A percentile compares a stretch with the other conserved stretches of the same genome.
phyloP scores from a whole-genome alignment of 495 filamentous ascomycete genomes.

The Aspergillus egyptiacus region DNA sequence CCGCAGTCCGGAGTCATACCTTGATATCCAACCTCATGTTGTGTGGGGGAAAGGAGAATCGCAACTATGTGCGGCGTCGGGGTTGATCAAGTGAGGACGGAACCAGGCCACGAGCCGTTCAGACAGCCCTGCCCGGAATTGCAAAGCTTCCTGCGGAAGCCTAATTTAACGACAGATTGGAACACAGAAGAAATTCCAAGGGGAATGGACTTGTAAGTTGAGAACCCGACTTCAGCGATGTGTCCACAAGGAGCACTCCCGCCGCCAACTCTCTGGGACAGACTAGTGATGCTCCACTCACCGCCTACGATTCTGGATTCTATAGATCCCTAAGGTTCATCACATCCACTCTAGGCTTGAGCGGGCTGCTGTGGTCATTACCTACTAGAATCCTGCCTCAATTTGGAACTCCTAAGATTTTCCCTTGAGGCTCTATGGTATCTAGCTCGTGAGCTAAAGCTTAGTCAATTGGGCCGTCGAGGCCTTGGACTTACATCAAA shows the following conservation, averaged over 20 bases:
- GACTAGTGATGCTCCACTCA: constrained; percentile 25
- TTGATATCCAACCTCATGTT: constrained; percentile 90
- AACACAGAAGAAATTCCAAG: constrained; percentile 11
- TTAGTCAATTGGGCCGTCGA: neutral
- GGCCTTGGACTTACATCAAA: neutral
- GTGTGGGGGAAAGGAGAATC: constrained; percentile 31
- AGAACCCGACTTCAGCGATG: constrained; percentile 26
- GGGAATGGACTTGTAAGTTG: constrained; percentile 16
- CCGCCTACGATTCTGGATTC: constrained; percentile 31
- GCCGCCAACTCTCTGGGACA: constrained; percentile 29
- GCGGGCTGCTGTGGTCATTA: neutral
- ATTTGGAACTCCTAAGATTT: no score
- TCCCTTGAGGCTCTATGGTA: no score
- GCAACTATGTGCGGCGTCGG: constrained; percentile 40
- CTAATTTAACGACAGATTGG: neutral
- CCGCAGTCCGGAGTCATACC: constrained; percentile 47
- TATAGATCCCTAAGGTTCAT: no score
- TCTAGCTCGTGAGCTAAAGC: no score
- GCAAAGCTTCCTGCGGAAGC: constrained; percentile 1
- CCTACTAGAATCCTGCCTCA: neutral
- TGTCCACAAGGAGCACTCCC: constrained; percentile 45
- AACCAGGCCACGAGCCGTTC: constrained; percentile 38
- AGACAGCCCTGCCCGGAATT: constrained; percentile 31
- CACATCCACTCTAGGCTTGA: neutral
- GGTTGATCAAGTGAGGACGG: constrained; percentile 26